Conservation (phyloP, 768 basidiomycete genomes). For the Leccinum rimulosum region DNA sequence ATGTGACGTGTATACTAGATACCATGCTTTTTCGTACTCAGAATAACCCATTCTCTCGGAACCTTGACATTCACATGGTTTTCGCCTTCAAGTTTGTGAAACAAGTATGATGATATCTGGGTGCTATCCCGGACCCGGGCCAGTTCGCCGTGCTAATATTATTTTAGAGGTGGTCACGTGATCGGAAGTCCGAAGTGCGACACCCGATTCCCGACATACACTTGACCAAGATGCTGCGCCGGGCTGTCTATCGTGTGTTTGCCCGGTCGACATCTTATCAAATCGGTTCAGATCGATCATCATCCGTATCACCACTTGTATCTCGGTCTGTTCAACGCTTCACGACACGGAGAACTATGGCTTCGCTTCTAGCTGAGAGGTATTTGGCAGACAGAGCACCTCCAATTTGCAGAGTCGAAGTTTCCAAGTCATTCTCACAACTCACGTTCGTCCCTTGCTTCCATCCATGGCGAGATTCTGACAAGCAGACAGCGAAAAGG, state of each 20-base stretch:
- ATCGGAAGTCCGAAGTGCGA: conserved; percentile 1
- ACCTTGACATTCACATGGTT: too few relatives aligned
- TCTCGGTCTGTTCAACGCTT: background rate
- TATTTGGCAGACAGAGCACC: conserved; percentile 74
- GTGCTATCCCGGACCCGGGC: too few relatives aligned
- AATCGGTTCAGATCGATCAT: too few relatives aligned
- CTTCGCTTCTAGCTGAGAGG: conserved; percentile 45
- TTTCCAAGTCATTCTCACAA: conserved; percentile 65
- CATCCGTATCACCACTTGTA: background rate
- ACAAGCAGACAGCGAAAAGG: conserved; percentile 50
- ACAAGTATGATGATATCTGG: too few relatives aligned
- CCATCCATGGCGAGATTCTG: background rate
- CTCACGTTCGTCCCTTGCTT: conserved; percentile 46
- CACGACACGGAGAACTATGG: conserved; percentile 28
- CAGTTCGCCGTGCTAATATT: too few relatives aligned
- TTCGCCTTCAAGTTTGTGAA: too few relatives aligned
- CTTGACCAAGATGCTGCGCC: conserved; percentile 10
- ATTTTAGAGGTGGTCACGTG: background rate
- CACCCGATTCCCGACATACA: conserved; percentile 11
- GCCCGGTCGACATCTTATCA: too few relatives aligned
- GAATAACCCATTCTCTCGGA: background rate
- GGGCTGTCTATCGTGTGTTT: background rate
- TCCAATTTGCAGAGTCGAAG: conserved; percentile 73
- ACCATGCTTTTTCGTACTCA: background rate
- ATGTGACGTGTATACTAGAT: background rate